phyloP scores from a whole-genome alignment of 2,329 filamentous ascomycete species.

The Ophiosphaerella korrae region DNA sequence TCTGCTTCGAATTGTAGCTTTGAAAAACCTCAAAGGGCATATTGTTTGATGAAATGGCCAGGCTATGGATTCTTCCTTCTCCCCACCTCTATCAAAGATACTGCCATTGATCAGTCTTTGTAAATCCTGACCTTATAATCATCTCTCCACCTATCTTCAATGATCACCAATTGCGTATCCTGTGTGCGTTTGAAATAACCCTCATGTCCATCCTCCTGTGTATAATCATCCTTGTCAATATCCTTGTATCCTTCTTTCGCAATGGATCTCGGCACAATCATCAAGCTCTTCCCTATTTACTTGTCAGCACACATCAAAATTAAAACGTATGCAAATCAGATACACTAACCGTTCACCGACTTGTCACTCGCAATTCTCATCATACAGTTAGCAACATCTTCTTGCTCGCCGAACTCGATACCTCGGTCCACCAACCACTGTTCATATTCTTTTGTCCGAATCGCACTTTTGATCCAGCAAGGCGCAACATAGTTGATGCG shows the following conservation, averaged over 20 bases:
- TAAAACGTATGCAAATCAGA: background rate
- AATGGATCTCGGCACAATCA: conserved; percentile 48
- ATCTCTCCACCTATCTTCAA: conserved; percentile 50
- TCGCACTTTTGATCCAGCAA: conserved; percentile 27
- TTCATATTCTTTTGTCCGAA: conserved; percentile 48
- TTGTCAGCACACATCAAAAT: background rate
- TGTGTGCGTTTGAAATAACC: conserved; percentile 49
- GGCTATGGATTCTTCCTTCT: too few species aligned
- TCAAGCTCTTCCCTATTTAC: conserved; percentile 45
- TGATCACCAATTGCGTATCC: conserved; percentile 49
- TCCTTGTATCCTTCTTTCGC: conserved; percentile 51
- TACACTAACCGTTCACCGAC: conserved; percentile 21
- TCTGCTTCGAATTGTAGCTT: too few species aligned
- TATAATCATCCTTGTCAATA: conserved; percentile 47
- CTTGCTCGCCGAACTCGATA: conserved; percentile 46
- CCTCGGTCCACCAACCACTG: conserved; percentile 48
- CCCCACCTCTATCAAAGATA: too few species aligned
- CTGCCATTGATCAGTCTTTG: conserved; percentile 25
- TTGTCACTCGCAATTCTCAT: conserved; percentile 37
- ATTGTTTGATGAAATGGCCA: too few species aligned
- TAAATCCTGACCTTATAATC: conserved; percentile 45
- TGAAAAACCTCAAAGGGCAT: too few species aligned
- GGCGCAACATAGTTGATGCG: conserved; percentile 25
- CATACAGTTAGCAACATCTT: conserved; percentile 42
- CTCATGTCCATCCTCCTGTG: conserved; percentile 37